Evolutionary conservation across 306 rosid species (phyloP).

Genomic region (Quercus ilex): DNA sequence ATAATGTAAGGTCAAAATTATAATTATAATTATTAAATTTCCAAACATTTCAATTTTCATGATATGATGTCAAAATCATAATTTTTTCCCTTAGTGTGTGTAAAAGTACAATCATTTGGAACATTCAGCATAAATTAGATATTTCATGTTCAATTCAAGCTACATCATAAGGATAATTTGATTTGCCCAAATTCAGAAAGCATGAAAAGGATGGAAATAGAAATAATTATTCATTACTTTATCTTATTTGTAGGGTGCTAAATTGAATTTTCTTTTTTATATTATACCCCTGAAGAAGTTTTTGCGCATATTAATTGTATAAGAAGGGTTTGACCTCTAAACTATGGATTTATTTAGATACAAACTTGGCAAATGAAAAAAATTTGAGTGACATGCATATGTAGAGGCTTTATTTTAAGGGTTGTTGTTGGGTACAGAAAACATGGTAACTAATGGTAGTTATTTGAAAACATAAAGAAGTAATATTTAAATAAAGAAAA

Average conservation of each 20-base stretch:
- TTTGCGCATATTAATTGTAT: constrained; percentile 60
- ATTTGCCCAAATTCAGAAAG: background rate
- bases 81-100: too few relatives aligned
- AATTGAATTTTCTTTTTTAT: constrained; percentile 37
- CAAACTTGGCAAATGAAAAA: constrained; percentile 20
- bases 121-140: background rate
- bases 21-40: too few relatives aligned
- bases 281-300: constrained; percentile 61
- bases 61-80: too few relatives aligned
- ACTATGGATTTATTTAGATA: constrained; percentile 58
- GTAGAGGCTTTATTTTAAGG: too few relatives aligned
- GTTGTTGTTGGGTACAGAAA: too few relatives aligned
- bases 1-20: too few relatives aligned
- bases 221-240: background rate
- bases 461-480: too few relatives aligned
- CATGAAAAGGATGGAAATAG: background rate
- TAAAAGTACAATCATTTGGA: background rate
- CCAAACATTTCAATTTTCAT: too few relatives aligned
- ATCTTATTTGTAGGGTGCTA: background rate
- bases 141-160: background rate
- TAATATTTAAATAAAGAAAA: too few relatives aligned
- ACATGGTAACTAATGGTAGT: too few relatives aligned
- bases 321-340: constrained; percentile 52
- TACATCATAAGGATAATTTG: background rate
- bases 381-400: too few relatives aligned